Base-by-base conservation (phyloP, 2,329 filamentous ascomycete species). In the Harringtonia aguacate region DNA sequence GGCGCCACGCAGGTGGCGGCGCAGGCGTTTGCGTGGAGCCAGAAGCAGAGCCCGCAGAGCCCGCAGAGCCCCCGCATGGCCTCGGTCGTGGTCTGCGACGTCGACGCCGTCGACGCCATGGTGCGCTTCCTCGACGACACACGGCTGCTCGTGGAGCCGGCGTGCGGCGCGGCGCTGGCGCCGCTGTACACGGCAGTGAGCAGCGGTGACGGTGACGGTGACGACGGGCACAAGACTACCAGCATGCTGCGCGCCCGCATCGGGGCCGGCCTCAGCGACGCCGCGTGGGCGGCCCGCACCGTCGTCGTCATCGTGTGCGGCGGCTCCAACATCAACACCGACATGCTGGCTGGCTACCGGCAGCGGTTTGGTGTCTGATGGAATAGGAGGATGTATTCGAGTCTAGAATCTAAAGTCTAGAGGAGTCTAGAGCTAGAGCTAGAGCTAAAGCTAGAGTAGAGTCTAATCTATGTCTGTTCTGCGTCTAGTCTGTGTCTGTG, bases 221-320 rank as follows among this genome's bases (percentile, higher is more conserved):
- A n/a, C n/a, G n/a, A 18, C 28, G 17, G 4, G 15, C n/a, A n/a
- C n/a, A n/a, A n/a, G n/a, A n/a, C n/a, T n/a, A n/a, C 2, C 22
- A 10, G 13, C n/a, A 3, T 12, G 14, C 57, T 94, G 55, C 72
- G 79, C 55, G 68, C 70, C 52, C 64, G 77, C 10, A 64, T 88
- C 1, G 76, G 81, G 0, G 54, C 62, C 39, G 67, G 61, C 1
- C 41, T 75, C 41, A 60, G 62, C 1, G 74, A 77, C 28, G 72
- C 73, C 29, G 72, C 86, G 50, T 80, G 73, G 62, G 66, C 69
- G 1, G 65, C 73, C 46, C 83, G 79, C 58, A 86, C 85, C 51
- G 75, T 95, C 7, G 87, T 95, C 2, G 68, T 95, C 43, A 71
- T 94, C 21, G 79, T 95, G 8, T 97, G 90, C 56, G 90, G 90